Evolutionary conservation across 148 eudicot genomes (phyloP), one percentile per base, ranked within the genome.

Genomic region (Rhododendron williamsianum): DNA sequence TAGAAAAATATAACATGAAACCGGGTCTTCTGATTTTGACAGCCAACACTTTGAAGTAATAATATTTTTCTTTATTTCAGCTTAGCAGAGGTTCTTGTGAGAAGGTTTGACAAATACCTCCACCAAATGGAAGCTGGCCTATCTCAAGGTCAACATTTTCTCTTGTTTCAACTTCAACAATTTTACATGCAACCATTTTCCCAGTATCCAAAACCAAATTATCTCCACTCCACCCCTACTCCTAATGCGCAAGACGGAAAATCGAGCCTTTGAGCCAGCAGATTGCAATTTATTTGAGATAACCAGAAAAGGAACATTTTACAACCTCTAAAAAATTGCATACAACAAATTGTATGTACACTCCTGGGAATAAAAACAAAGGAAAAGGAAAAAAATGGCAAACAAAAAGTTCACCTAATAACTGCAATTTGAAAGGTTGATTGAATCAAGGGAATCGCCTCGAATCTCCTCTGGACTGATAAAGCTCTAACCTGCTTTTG

Each of bases 381-480:
- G 27, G 19, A 84, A 87, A 52, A 84, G 16, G 65, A 78, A 35
- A 19, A 6, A 82, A 56, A 63, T 71, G 49, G 82, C 49, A 51
- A 81, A 86, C 82, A 71, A 30, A 71, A 71, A 71, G 51, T 85
- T 80, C n/a, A 56, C 51, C 38, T 19, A 41, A 71, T 45, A 84
- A 72, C 81, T 88, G 58, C 79, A 82, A 82, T 77, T 85, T 71
- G 52, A 84, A 86, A 87, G 84, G 82, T 82, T 83, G 52, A 27
- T 74, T 74, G 16, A 76, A 84, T 41, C 43, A 89, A 73, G 86
- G 90, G 85, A 81, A 90, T 65, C 91, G 92, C 87, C 93, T 91
- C 5, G 96, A 90, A 51, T 93, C 92, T 88, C 96, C 92, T 89
- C 96, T 91, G 27, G 97, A 94, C 63, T 95, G 98, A 88, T 93